Evolutionary conservation across 495 filamentous ascomycete species (phyloP).

Genomic region (Neurospora cerealis): DNA sequence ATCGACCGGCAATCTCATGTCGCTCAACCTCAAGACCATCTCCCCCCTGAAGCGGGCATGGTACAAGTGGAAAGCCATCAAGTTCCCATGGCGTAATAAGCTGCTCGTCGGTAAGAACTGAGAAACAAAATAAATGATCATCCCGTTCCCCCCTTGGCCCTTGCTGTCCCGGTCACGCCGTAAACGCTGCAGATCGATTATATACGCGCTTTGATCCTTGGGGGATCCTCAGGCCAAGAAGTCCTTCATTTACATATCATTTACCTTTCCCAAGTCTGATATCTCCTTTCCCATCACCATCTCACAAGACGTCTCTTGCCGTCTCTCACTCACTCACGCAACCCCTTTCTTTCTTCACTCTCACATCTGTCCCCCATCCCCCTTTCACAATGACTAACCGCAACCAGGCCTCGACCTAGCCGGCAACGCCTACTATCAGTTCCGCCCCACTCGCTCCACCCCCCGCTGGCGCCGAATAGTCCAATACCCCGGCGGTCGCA

Average conservation of each 20-base stretch:
- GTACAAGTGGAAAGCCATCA: conserved; percentile 78
- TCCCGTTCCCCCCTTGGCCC: neutral
- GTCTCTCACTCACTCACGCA: neutral
- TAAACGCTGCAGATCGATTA: neutral
- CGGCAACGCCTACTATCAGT: conserved; percentile 94
- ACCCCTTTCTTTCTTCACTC: conserved; percentile 1
- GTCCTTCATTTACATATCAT: neutral
- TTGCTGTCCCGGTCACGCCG: neutral
- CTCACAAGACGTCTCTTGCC: neutral
- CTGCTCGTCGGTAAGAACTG: conserved; percentile 61
- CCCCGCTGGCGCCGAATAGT: conserved; percentile 55
- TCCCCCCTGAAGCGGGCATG: conserved; percentile 42
- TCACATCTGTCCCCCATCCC: neutral
- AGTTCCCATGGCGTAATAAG: conserved; percentile 76
- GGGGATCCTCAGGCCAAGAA: neutral
- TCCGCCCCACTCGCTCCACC: conserved; percentile 45
- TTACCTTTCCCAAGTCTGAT: neutral
- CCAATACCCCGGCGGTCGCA: conserved; percentile 38
- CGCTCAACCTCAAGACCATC: conserved; percentile 15
- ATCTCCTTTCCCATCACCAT: neutral
- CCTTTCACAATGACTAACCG: conserved; percentile 6
- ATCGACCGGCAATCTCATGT: neutral
- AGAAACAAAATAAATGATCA: neutral
- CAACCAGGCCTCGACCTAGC: conserved; percentile 65
- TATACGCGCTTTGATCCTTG: neutral